These are phyloP conservation scores for Candida ovalis DNA, from an alignment of 805 yeast genomes.

Conservation along the genomic window DNA sequence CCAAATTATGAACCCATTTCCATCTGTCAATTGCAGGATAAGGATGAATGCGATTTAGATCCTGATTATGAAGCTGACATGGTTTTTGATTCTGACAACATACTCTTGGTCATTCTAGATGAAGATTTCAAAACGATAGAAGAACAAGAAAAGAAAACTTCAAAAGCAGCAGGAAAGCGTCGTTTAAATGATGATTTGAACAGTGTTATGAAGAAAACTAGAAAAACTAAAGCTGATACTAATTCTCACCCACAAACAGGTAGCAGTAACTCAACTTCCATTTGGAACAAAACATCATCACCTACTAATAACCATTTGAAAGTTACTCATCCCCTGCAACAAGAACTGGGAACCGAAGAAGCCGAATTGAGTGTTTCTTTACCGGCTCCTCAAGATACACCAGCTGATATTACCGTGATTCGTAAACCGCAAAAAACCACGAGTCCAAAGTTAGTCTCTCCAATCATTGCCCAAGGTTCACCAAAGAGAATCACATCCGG, in stretches of 20 bases:
- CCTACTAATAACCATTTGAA: background rate
- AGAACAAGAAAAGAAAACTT: background rate
- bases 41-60: constrained; percentile 68
- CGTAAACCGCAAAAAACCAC: constrained; percentile 24
- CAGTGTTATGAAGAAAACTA: constrained; percentile 29
- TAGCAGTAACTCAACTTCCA: constrained; percentile 11
- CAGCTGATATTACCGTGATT: constrained; percentile 17
- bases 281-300: constrained; percentile 17
- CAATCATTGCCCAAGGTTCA: constrained; percentile 31
- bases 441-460: constrained; percentile 26
- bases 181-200: constrained; percentile 23
- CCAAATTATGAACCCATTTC: constrained; percentile 56
- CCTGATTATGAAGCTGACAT: constrained; percentile 68
- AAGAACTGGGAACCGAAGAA: background rate
- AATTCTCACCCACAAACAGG: constrained; percentile 13
- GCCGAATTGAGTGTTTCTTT: constrained; percentile 12
- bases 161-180: constrained; percentile 19
- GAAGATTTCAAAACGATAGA: constrained; percentile 31
- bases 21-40: constrained; percentile 64
- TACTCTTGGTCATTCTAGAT: constrained; percentile 43
- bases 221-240: constrained; percentile 16
- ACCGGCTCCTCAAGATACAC: constrained; percentile 20
- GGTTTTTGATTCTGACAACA: constrained; percentile 51
- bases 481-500: constrained; percentile 36
- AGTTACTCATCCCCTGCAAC: background rate